Evolutionary conservation across 345 rosid species (phyloP), one percentile per base, ranked within the genome.

Genomic region (Syzygium grande): DNA sequence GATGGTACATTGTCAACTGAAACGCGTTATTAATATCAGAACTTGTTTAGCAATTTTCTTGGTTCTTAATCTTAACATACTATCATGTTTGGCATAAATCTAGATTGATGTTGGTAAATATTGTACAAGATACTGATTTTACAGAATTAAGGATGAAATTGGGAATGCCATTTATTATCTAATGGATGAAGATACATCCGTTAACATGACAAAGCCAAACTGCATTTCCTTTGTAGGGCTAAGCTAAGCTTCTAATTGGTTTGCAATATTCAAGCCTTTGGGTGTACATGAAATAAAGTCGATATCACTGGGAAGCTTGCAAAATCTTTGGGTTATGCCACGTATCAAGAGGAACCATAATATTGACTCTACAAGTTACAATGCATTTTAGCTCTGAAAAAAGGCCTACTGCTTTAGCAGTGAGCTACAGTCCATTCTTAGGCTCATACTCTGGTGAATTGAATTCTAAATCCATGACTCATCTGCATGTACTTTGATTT

Each of bases 1-100:
- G 84, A 89, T 84, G 92, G 94, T 93, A 89, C 29, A 88, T 58
- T 63, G 58, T 23, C 83, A 56, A 52, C 55, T 84, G 58, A 84
- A 73, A 13, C 19, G 80, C 14, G 0, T 19, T 38, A 77, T 85
- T 88, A 46, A 51, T 85, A 43, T 19, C 51, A 29, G 58, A 16
- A n/a, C 79, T 61, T 27, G 85, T 21, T 8, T 25, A 49, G 86
- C 52, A 84, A 84, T 84, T 17, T 12, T 29, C 56, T 84, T 29
- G 61, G 80, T 73, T 73, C 80, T 73, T 38, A 73, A 9, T 73
- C 49, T 38, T 52, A 53, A 53, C 86, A 30, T 73, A 73, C 86
- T 53, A 17, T 53, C 63, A 8, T 73, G 49, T 73, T 73, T 9
- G 80, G 80, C 61, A 84, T 84, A n/a, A 84, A 29, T 54, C 22